A percentile compares a stretch with the other conserved stretches of the same genome.
Conservation (phyloP, 1,284 basidiomycete species). For the Sphagnurus paluster region DNA sequence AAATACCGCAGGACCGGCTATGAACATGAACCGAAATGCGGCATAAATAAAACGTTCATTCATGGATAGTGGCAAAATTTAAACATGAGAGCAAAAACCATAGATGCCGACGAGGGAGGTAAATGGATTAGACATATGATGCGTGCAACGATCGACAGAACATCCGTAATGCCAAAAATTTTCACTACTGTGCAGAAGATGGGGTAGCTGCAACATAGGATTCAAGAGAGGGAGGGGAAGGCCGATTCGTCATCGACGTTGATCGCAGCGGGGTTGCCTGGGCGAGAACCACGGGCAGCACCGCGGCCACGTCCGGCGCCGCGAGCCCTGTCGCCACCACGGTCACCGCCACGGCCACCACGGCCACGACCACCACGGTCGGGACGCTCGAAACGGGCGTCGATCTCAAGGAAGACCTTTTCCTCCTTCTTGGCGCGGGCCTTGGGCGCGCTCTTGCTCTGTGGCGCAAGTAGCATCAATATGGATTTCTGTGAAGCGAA, state of each 20-base stretch:
- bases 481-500: background rate
- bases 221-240: slow-evolving; percentile 80
- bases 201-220: background rate
- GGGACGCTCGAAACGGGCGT: slow-evolving; percentile 75
- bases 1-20: too few species aligned
- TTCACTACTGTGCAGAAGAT: slow-evolving; percentile 11
- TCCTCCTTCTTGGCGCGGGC: slow-evolving; percentile 72
- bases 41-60: too few species aligned
- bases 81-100: slow-evolving; percentile 20
- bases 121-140: slow-evolving; percentile 20
- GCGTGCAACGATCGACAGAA: slow-evolving; percentile 15
- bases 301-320: slow-evolving; percentile 42
- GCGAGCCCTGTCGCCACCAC: slow-evolving; percentile 32
- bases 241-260: slow-evolving; percentile 78
- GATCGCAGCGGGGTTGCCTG: slow-evolving; percentile 36
- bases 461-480: slow-evolving; percentile 6
- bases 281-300: slow-evolving; percentile 38
- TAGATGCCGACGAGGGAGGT: slow-evolving; percentile 22
- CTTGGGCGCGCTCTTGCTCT: slow-evolving; percentile 66
- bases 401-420: slow-evolving; percentile 77
- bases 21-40: too few species aligned
- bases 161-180: slow-evolving; percentile 12
- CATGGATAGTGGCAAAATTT: slow-evolving; percentile 23
- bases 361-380: slow-evolving; percentile 57
- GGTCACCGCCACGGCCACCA: slow-evolving; percentile 44